These are phyloP conservation scores for Botrytis cinerea DNA, from an alignment of 2,329 filamentous ascomycete species.

Conservation along the genomic window DNA sequence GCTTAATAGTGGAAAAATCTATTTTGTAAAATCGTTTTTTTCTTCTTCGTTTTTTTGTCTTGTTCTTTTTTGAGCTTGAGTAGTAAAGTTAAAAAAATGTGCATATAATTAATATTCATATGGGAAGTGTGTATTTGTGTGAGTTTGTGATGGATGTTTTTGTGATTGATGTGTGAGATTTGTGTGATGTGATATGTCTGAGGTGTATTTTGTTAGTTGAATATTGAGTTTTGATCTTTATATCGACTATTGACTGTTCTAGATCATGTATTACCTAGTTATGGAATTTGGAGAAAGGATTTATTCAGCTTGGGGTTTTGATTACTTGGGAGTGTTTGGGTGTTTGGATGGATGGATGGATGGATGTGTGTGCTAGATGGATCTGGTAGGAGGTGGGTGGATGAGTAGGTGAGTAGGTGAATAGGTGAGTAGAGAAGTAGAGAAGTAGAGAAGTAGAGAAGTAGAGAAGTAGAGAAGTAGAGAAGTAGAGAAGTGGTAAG, in stretches of 20 bases:
- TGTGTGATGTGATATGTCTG: background rate
- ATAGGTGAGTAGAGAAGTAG: no score
- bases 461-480: no score
- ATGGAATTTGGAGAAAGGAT: background rate
- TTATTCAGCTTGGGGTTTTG: background rate
- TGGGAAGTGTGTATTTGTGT: background rate
- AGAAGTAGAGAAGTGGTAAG: background rate
- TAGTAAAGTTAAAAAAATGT: constrained; percentile 8
- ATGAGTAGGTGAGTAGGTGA: no score
- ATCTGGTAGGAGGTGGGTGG: background rate
- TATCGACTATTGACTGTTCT: background rate
- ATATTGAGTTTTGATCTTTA: background rate
- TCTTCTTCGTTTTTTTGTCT: background rate
- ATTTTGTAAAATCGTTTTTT: constrained; percentile 31
- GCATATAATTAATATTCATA: constrained; percentile 20
- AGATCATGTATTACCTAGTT: background rate
- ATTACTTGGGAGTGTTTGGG: background rate
- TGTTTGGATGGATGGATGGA: background rate
- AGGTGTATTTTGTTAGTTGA: background rate
- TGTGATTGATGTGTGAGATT: background rate
- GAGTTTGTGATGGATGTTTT: background rate
- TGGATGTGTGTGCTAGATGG: background rate
- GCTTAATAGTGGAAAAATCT: constrained; percentile 39
- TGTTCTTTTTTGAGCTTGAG: constrained; percentile 5
- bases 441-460: no score